These are phyloP conservation scores for Sarocladiaceae sp. DNA, from an alignment of 2,329 filamentous ascomycete genomes.

Conservation along the genomic window DNA sequence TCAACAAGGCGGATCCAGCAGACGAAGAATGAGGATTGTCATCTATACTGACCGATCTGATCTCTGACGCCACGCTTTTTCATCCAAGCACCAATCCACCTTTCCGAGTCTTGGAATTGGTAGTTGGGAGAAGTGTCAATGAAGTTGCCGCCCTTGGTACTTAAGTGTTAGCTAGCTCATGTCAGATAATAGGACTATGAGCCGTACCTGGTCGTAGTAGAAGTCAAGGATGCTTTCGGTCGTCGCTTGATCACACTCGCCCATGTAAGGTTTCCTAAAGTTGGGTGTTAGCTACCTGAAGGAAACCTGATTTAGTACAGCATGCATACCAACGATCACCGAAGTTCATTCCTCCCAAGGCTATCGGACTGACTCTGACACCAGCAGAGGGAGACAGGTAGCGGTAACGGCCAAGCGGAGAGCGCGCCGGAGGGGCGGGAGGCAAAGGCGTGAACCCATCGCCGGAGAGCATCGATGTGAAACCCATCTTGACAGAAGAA, in stretches of 20 bases:
- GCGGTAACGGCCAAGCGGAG: slow-evolving; percentile 58
- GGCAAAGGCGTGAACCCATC: too few species aligned
- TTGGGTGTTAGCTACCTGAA: too few species aligned
- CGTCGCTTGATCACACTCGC: slow-evolving; percentile 56
- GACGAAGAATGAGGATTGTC: neutral
- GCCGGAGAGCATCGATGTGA: too few species aligned
- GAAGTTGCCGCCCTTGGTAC: slow-evolving; percentile 57
- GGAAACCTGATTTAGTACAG: too few species aligned
- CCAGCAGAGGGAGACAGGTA: slow-evolving; percentile 59
- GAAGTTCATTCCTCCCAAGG: slow-evolving; percentile 60
- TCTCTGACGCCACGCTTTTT: slow-evolving; percentile 56
- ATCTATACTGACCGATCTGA: slow-evolving; percentile 49
- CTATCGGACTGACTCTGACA: slow-evolving; percentile 61
- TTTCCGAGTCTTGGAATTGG: slow-evolving; percentile 55
- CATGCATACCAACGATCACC: slow-evolving; percentile 44
- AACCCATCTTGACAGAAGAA: too few species aligned
- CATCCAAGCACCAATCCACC: slow-evolving; percentile 68
- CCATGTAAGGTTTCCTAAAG: slow-evolving; percentile 49
- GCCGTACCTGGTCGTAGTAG: slow-evolving; percentile 49
- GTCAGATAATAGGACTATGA: slow-evolving; percentile 12
- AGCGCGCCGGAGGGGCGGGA: slow-evolving; percentile 46
- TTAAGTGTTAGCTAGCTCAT: neutral
- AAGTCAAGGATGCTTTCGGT: slow-evolving; percentile 60
- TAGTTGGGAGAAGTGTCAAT: slow-evolving; percentile 68
- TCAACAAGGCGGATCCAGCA: neutral